Evolutionary conservation across 1,284 basidiomycete species (phyloP), one percentile per base, ranked within the genome.

Genomic region (Irpex lacteus): DNA sequence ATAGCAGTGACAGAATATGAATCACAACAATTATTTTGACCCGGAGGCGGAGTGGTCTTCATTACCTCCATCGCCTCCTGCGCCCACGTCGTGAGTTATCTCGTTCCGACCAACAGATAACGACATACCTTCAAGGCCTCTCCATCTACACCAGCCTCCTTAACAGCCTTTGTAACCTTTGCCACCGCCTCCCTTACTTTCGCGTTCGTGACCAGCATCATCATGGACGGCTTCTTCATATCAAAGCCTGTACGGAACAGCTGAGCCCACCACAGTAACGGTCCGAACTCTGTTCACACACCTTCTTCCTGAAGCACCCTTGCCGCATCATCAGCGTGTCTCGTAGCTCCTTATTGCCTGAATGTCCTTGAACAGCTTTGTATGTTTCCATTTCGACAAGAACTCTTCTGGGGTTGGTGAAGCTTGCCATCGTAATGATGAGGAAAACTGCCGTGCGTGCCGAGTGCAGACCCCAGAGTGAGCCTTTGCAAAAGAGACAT

Each of bases 121-220:
- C 36, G 8, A 40, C 60, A 57, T 36, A 69, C 68, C 65, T 67
- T 60, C 18, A 66, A 47, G 21, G 52, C 58, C 19, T 59, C 60
- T 38, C 40, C 18, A 50, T 88, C 82, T 21, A 90, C 70, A 0
- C 86, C 88, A 40, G 85, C 84, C 40, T 84, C 85, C 63, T 82
- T 73, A 65, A 89, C 70, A 64, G 83, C 85, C 19, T 79, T 78
- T 62, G 76, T 75, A 7, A 87, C 74, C 36, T 72, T 75, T 66
- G 78, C 77, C 37, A 82, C 75, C 26, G 78, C 80, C 58, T 72
- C 76, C 62, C 82, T 76, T 64, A 89, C 84, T 61, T 82, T 83
- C 1, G 82, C 69, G 66, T 80, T 85, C 52, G 80, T 76, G 26
- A 82, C 75, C 36, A 89, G 74, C 66, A 84, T 78, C 62, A 82